phyloP scores from a whole-genome alignment of 2,329 filamentous ascomycete genomes.

The Sclerotinia glacialis region DNA sequence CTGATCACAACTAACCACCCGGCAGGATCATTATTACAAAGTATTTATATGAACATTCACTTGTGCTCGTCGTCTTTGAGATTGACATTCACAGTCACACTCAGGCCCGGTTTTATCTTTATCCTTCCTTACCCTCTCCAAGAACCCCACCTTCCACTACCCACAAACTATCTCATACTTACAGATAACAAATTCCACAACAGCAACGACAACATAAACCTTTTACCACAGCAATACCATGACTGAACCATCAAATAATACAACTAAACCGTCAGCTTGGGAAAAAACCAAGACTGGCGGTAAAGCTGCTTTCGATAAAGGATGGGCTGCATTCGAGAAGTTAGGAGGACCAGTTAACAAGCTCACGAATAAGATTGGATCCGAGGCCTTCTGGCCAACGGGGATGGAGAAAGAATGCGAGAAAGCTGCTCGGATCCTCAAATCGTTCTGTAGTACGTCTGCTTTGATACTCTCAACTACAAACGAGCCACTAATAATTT shows the following conservation, averaged over 20 bases:
- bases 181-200: not conserved
- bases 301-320: slow-evolving; percentile 24
- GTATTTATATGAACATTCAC: slow-evolving; percentile 3
- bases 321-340: slow-evolving; percentile 23
- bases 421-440: slow-evolving; percentile 84
- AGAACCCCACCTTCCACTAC: not conserved
- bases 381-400: slow-evolving; percentile 81
- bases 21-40: not conserved
- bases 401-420: slow-evolving; percentile 85
- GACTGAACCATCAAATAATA: not conserved
- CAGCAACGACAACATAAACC: not conserved
- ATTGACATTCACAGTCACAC: not conserved
- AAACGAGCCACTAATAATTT: slow-evolving; percentile 27
- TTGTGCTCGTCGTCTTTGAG: not conserved
- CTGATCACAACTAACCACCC: not conserved
- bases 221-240: not conserved
- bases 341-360: slow-evolving; percentile 71
- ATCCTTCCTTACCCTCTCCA: not conserved
- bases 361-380: slow-evolving; percentile 76
- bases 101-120: not conserved
- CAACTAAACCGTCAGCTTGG: slow-evolving; percentile 15
- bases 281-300: slow-evolving; percentile 21
- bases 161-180: not conserved
- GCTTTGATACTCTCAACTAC: slow-evolving; percentile 28
- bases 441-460: slow-evolving; percentile 80